A percentile compares a stretch with the other conserved stretches of the same genome.
Evolutionary conservation across 768 basidiomycete species (phyloP).

Genomic region (Saitozyma sp.): DNA sequence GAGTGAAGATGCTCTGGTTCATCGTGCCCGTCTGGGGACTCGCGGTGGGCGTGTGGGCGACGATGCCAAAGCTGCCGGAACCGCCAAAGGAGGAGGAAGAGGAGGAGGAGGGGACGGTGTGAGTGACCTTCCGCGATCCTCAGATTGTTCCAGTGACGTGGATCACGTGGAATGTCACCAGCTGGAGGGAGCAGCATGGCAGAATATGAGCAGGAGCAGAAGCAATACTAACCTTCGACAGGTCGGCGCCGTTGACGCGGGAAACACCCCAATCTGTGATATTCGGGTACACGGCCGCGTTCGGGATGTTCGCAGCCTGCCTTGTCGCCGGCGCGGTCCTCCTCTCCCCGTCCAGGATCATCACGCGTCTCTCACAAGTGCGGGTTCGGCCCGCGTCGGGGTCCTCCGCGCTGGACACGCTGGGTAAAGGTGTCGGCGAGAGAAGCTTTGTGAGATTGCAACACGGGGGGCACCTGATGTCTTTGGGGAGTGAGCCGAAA

Average conservation of each 20-base stretch:
- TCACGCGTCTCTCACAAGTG: constrained; percentile 17
- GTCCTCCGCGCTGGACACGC: background rate
- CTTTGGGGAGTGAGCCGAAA: constrained; percentile 2
- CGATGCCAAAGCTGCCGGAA: constrained; percentile 9
- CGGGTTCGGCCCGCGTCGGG: constrained; percentile 1
- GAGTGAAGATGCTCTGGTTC: constrained; percentile 16
- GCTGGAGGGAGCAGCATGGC: too few relatives aligned
- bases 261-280: background rate
- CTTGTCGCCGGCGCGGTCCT: constrained; percentile 6
- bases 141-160: too few relatives aligned
- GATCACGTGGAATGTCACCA: too few relatives aligned
- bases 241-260: background rate
- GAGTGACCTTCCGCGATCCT: too few relatives aligned
- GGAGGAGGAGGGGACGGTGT: background rate
- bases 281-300: constrained; percentile 4
- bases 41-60: constrained; percentile 6
- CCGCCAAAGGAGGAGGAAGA: background rate
- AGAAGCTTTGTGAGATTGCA: constrained; percentile 7
- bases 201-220: too few relatives aligned
- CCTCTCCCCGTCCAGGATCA: constrained; percentile 9
- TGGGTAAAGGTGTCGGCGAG: background rate
- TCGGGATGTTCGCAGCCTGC: constrained; percentile 7
- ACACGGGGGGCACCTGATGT: constrained; percentile 19
- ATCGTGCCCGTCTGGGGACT: constrained; percentile 11
- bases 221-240: background rate